Evolutionary conservation across 2,329 filamentous ascomycete genomes (phyloP), one percentile per base, ranked within the genome.

Genomic region (Xylariales sp.): DNA sequence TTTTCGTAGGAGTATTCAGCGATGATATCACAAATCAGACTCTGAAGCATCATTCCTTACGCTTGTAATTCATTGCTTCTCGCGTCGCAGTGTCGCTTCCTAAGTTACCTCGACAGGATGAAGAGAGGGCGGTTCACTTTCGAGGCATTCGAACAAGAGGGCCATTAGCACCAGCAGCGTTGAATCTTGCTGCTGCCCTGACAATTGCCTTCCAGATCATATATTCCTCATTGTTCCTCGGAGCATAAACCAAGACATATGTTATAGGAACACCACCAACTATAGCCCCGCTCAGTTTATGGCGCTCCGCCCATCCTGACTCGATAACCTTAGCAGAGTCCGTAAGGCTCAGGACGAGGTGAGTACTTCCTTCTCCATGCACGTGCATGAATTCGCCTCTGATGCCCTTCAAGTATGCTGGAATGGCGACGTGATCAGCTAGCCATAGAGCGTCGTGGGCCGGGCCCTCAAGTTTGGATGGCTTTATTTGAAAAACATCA

Each of bases 181-280:
- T 48, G 28, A 51, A 53, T 35, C 51, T 38, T 37, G 48, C 51
- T 4, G 45, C 44, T 7, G 56, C 55, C 12, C 52, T 16, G 7
- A 57, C 41, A 10, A 55, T 16, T 14, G 40, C 43, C 35, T 32
- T 45, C 58, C 61, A 62, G 4, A 60, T 49, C 19, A 46, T 52
- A 20, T 62, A 54, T 49, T 70, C 67, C 1, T 20, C 53, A 14
- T 56, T 56, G 15, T 64, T 52, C 19, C 66, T 48, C 29, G 65
- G 66, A 31, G 65, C 65, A 20, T 70, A 70, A 1, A 70, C 31
- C 32, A 70, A 36, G 21, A 69, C 52, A 40, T 65, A 70, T 0
- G 56, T 55, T 51, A 57, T 59, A 1, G 65, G 63, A 31, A 64
- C 4, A 1, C 46, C 29, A 2, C 37, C 28, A 2, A 40, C 45